Evolutionary conservation across 768 basidiomycete species (phyloP).

Genomic region (Amanita pseudoporphyria): DNA sequence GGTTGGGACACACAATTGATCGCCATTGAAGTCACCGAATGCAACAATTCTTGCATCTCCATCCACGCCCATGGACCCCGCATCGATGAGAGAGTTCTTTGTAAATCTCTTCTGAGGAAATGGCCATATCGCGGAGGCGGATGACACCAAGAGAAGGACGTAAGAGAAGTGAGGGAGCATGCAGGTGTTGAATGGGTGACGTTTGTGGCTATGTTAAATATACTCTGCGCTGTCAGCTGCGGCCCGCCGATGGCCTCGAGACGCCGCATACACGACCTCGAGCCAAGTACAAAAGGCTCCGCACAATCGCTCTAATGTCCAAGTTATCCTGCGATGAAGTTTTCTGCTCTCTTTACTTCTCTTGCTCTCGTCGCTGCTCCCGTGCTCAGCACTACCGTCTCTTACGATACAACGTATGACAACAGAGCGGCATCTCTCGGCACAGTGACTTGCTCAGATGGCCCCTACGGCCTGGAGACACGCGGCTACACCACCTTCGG

Average conservation of each 20-base stretch:
- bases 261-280: not conserved
- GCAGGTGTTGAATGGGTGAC: not conserved
- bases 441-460: slow-evolving; percentile 39
- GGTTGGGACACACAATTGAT: slow-evolving; percentile 71
- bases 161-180: not conserved
- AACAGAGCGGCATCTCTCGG: slow-evolving; percentile 20
- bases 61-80: slow-evolving; percentile 72
- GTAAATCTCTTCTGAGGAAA: slow-evolving; percentile 81
- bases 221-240: too few relatives aligned
- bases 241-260: not conserved
- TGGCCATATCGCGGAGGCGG: slow-evolving; percentile 52
- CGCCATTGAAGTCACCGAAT: slow-evolving; percentile 93
- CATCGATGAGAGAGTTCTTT: slow-evolving; percentile 69
- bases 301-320: not conserved
- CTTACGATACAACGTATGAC: slow-evolving; percentile 37
- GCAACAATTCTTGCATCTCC: slow-evolving; percentile 71
- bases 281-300: not conserved
- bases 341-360: slow-evolving; percentile 16
- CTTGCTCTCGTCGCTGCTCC: slow-evolving; percentile 15
- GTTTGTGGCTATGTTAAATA: not conserved
- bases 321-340: slow-evolving; percentile 12
- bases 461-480: slow-evolving; percentile 31
- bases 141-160: slow-evolving; percentile 2
- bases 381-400: slow-evolving; percentile 12
- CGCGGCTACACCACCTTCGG: slow-evolving; percentile 29